Conservation (phyloP, 805 yeast species). For the Starmerella scarabaei region DNA sequence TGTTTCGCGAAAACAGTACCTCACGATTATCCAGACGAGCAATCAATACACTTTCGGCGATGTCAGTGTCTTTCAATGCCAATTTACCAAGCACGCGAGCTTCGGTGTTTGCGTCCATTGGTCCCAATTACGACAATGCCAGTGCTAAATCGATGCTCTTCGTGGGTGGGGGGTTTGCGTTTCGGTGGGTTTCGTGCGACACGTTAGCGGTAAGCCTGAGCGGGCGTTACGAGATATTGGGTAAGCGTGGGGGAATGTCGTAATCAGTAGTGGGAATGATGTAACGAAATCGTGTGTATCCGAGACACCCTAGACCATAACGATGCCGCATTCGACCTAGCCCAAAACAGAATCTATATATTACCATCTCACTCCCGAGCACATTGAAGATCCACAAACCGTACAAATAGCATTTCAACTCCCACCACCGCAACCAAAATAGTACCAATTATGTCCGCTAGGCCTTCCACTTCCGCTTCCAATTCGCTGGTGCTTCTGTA, state of each 20-base stretch:
- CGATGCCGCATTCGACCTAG: not conserved
- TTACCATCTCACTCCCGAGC: no score
- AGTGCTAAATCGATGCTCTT: no score
- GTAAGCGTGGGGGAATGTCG: no score
- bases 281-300: not conserved
- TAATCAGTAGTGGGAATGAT: not conserved
- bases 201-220: no score
- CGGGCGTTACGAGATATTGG: no score
- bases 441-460: not conserved
- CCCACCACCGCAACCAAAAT: not conserved
- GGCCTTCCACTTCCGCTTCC: slow-evolving; percentile 5
- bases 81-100: slow-evolving; percentile 15
- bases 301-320: not conserved
- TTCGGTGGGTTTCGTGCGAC: no score
- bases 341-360: not conserved
- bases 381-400: no score
- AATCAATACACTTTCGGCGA: slow-evolving; percentile 9
- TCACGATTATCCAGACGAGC: slow-evolving; percentile 2
- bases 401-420: no score
- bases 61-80: slow-evolving; percentile 7
- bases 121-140: not conserved
- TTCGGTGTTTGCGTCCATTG: not conserved
- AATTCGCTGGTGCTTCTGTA: slow-evolving; percentile 19
- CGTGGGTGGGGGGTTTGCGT: no score
- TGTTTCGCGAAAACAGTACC: slow-evolving; percentile 12